Base-by-base conservation (phyloP, 257 asterid species). In the Handroanthus guayacan region DNA sequence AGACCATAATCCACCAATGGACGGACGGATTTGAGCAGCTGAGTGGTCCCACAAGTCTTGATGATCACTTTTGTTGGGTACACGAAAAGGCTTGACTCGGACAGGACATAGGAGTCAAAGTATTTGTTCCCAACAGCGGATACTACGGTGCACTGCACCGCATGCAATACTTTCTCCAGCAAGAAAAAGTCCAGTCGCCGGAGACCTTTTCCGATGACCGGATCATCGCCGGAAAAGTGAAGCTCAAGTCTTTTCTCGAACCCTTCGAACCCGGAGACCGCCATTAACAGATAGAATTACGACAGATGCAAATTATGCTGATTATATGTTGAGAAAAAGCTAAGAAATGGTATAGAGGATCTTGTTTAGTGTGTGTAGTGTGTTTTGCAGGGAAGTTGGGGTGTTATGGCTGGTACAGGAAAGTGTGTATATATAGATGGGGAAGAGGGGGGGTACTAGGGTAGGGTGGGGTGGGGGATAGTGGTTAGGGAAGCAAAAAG, bases 11-110 rank as follows among this genome's bases (percentile, higher is more conserved):
- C 83, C 51, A 83, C 67, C 82, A 92, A 77, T 18, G 88, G 95
- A 18, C 74, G 87, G 69, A 92, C 82, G 6, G 97, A 87, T 84
- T 87, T 88, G 80, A 92, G 86, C 12, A 92, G 52, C 75, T 90
- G 92, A 0, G 92, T 92, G 17, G 97, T 92, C 80, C 97, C 97
- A 78, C 97, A 92, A n/a, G 97, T 92, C 84, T 92, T 92, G 89
- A 92, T 90, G 66, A 92, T 86, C 64, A 92, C 77, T 68, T 90
- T 92, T 12, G 85, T 83, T 0, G 96, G 92, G 86, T 91, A 91
- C 18, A 91, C 96, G 51, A 89, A 89, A 14, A 91, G 85, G 68
- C 97, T 91, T 1, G 96, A 92, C 41, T 92, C 96, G 0, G 96
- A 92, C 18, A 92, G 52, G 0, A 92, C 96, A 14, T 89, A 92